A percentile compares a stretch with the other conserved stretches of the same genome.
These are phyloP conservation scores for Naematelia aurantialba DNA, from an alignment of 768 basidiomycete species.

Conservation along the genomic window DNA sequence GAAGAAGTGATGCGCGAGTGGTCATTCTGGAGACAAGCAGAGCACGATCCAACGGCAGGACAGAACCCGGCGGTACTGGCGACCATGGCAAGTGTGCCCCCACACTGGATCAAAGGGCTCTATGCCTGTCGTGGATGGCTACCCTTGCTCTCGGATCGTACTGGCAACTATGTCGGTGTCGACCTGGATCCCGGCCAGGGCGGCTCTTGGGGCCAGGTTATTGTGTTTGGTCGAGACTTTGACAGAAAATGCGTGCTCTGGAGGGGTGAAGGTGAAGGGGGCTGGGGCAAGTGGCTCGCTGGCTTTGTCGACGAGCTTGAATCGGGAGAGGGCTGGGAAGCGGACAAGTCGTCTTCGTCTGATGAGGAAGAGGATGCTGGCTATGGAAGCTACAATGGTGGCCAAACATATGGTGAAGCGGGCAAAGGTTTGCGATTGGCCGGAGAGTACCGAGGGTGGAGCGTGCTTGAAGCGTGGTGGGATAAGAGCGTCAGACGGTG, in stretches of 20 bases:
- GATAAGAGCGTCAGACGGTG: constrained; percentile 82
- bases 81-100: constrained; percentile 83
- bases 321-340: constrained; percentile 79
- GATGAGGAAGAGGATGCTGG: constrained; percentile 51
- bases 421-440: constrained; percentile 69
- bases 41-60: constrained; percentile 79
- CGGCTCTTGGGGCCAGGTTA: constrained; percentile 83
- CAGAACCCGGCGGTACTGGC: constrained; percentile 68
- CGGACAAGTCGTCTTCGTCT: constrained; percentile 55
- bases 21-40: constrained; percentile 92
- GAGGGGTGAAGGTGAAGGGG: constrained; percentile 80
- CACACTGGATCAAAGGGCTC: constrained; percentile 77
- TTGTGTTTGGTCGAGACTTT: constrained; percentile 97
- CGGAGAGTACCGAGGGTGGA: constrained; percentile 90
- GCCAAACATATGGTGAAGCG: constrained; percentile 64
- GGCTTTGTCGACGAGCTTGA: constrained; percentile 89
- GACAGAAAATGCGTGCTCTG: constrained; percentile 95
- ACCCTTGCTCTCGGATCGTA: constrained; percentile 86
- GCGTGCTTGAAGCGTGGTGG: constrained; percentile 86
- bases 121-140: constrained; percentile 97
- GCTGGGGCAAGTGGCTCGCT: constrained; percentile 94
- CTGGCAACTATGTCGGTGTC: constrained; percentile 93
- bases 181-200: constrained; percentile 70
- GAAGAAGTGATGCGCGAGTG: constrained; percentile 94
- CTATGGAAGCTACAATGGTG: constrained; percentile 47